phyloP scores from a whole-genome alignment of 305 asterid genomes.

The Solanum aculeatissimum region DNA sequence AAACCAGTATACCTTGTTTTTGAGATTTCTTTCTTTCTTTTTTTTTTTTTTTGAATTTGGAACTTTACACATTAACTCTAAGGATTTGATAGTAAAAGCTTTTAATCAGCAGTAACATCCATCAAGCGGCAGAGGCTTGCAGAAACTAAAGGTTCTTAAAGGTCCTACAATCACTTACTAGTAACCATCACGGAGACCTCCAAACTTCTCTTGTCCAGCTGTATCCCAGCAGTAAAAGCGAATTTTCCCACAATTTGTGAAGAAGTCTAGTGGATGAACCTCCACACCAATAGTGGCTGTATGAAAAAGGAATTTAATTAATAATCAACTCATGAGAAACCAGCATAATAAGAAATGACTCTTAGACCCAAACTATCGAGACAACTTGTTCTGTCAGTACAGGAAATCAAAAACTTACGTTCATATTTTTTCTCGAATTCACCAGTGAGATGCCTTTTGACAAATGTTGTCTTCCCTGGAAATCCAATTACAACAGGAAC shows the following conservation, averaged over 20 bases:
- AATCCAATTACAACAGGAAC: neutral
- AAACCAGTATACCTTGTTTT: neutral
- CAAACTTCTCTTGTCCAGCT: slow-evolving; percentile 82
- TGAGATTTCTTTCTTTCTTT: too few relatives aligned
- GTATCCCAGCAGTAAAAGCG: slow-evolving; percentile 91
- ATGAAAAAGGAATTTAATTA: neutral
- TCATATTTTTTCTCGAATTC: slow-evolving; percentile 92
- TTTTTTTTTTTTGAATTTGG: too few relatives aligned
- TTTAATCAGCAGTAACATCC: neutral
- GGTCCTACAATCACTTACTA: slow-evolving; percentile 38
- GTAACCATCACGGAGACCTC: slow-evolving; percentile 86
- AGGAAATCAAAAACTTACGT: slow-evolving; percentile 29
- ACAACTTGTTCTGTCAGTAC: neutral
- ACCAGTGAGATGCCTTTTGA: slow-evolving; percentile 79
- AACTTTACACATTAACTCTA: too few relatives aligned
- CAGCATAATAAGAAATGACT: neutral
- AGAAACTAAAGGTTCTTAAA: neutral
- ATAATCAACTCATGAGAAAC: neutral
- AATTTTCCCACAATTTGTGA: slow-evolving; percentile 68
- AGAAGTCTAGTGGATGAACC: slow-evolving; percentile 76
- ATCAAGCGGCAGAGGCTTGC: neutral
- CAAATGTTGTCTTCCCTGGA: slow-evolving; percentile 79
- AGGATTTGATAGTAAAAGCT: neutral
- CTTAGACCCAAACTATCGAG: neutral
- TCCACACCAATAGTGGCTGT: slow-evolving; percentile 84